phyloP scores from a whole-genome alignment of 176 grass and related monocot genomes.

The Elymus sibiricus region DNA sequence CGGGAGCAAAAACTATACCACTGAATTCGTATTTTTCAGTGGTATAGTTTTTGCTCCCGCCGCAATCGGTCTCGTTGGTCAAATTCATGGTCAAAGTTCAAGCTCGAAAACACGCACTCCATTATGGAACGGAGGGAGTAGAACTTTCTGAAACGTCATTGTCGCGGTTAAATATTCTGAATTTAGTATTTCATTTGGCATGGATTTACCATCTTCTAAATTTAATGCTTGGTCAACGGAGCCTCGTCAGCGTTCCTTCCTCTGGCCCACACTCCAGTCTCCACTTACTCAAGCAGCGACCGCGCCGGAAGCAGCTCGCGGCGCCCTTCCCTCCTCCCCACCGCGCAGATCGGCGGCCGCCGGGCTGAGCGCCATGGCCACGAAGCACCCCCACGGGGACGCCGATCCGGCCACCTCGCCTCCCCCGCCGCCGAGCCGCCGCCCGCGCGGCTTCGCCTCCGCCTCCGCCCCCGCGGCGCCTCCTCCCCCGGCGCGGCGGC shows the following conservation, averaged over 20 bases:
- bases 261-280: neutral
- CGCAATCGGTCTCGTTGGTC: no score
- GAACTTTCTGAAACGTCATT: no score
- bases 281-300: neutral
- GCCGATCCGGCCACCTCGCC: conserved; percentile 25
- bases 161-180: no score
- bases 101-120: no score
- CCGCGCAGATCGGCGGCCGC: conserved; percentile 33
- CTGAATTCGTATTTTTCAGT: no score
- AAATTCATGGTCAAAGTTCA: no score
- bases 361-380: neutral
- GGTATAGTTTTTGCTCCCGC: no score
- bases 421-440: conserved; percentile 42
- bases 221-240: neutral
- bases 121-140: no score
- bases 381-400: conserved; percentile 26
- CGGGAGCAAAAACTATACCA: no score
- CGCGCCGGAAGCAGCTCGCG: neutral
- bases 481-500: conserved; percentile 17
- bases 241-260: neutral
- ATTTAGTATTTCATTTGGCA: no score
- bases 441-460: conserved; percentile 58
- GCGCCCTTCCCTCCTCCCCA: neutral
- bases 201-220: neutral
- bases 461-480: neutral